These are phyloP conservation scores for Mortierella sp. DNA, from an alignment of 371 early-diverging fungal genomes.

Conservation along the genomic window DNA sequence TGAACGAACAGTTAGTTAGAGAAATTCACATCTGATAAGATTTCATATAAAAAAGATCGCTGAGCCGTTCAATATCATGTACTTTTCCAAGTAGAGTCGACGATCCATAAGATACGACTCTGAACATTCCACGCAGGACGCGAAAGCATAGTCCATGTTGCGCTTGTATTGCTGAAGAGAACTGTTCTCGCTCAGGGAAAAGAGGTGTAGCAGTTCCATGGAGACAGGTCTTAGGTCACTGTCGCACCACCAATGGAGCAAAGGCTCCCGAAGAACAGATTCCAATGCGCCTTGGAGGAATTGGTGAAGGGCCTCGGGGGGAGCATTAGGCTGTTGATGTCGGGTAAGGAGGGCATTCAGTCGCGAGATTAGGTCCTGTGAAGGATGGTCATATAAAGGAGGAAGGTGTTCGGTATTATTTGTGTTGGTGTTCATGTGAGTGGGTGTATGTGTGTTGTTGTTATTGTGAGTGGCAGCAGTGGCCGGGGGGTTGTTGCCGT, in stretches of 20 bases:
- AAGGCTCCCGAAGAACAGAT: constrained; percentile 28
- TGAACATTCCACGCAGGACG: constrained; percentile 32
- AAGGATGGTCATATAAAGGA: constrained; percentile 17
- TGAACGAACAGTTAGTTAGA: not conserved
- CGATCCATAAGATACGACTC: constrained; percentile 40
- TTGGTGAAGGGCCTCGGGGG: constrained; percentile 23
- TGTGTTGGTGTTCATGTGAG: not conserved
- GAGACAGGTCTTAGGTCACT: constrained; percentile 24
- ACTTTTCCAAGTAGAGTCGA: constrained; percentile 29
- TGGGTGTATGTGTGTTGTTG: too few species aligned
- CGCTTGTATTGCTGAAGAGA: constrained; percentile 24
- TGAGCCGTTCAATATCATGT: not conserved
- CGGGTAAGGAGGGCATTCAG: constrained; percentile 13
- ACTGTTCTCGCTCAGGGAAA: constrained; percentile 29
- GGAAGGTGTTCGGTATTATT: not conserved
- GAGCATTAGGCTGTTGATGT: constrained; percentile 17
- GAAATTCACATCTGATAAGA: not conserved
- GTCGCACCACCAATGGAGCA: constrained; percentile 55
- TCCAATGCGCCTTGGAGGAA: constrained; percentile 28
- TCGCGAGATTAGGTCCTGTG: constrained; percentile 15
- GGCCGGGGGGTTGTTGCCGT: not conserved
- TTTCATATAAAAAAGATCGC: not conserved
- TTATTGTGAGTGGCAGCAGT: not conserved
- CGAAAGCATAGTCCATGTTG: constrained; percentile 27
- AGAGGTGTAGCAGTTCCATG: constrained; percentile 37